These are phyloP conservation scores for Sclerotinia glacialis DNA, from an alignment of 2,329 filamentous ascomycete species.

Conservation along the genomic window DNA sequence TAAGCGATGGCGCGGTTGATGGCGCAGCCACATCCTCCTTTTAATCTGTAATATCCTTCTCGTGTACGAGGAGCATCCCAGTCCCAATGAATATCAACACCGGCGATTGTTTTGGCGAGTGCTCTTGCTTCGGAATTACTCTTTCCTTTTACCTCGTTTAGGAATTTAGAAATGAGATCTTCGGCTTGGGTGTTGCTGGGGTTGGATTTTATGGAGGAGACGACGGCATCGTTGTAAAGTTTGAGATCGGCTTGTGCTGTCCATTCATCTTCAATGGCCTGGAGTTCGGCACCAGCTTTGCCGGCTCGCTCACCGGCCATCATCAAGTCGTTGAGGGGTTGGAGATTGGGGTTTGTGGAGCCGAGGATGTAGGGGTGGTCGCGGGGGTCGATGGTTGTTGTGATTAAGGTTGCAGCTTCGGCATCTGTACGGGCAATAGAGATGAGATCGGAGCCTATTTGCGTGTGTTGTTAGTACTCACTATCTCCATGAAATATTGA, in stretches of 20 bases:
- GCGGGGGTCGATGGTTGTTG: slow-evolving; percentile 89
- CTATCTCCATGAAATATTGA: neutral
- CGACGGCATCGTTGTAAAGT: slow-evolving; percentile 87
- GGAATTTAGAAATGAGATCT: slow-evolving; percentile 64
- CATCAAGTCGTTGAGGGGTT: slow-evolving; percentile 90
- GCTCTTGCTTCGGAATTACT: slow-evolving; percentile 78
- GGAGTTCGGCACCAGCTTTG: slow-evolving; percentile 76
- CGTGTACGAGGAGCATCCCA: slow-evolving; percentile 92
- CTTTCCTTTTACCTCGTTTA: slow-evolving; percentile 71
- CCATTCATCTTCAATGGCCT: slow-evolving; percentile 92
- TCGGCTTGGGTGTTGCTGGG: slow-evolving; percentile 61
- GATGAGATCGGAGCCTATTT: slow-evolving; percentile 72
- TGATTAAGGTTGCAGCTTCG: slow-evolving; percentile 95
- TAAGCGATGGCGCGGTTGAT: slow-evolving; percentile 89
- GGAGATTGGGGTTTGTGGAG: slow-evolving; percentile 77
- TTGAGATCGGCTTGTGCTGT: slow-evolving; percentile 72
- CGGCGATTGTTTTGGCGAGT: slow-evolving; percentile 73
- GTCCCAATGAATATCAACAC: slow-evolving; percentile 83
- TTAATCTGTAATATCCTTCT: slow-evolving; percentile 91
- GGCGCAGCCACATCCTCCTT: slow-evolving; percentile 87
- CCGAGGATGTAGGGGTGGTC: slow-evolving; percentile 95
- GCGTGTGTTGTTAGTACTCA: neutral
- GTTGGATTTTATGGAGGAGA: slow-evolving; percentile 71
- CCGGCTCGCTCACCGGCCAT: slow-evolving; percentile 76
- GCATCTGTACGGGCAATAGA: slow-evolving; percentile 94